Base-by-base conservation (phyloP, 2,329 filamentous ascomycete species). In the Endocalyx cinctus region DNA sequence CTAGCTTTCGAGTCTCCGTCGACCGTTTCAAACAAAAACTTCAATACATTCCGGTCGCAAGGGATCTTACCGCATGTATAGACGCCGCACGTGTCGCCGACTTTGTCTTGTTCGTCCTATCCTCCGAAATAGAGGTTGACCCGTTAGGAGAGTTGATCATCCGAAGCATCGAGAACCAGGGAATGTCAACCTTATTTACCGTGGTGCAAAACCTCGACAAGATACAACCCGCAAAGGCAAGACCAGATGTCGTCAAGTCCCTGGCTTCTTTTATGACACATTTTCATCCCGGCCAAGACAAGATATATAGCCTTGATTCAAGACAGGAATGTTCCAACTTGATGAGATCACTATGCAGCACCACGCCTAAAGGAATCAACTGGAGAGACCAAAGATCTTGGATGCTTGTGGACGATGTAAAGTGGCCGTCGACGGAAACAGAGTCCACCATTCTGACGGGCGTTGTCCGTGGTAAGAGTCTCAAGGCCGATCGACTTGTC, bases 351-450 rank as follows among this genome's bases (percentile, higher is more conserved):
- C 67, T 98, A 12, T 98, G 92, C 69, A 95, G 82, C 44, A 87
- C 84, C 22, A 88, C 84, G 27, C 90, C 92, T 10, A 97, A 94
- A 65, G 92, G 92, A 1, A 77, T 98, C n/a, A 71, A 82, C 43
- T 98, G 92, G 92, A 79, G 92, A 49, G 92, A 98, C 33, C 87
- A 95, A 45, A 77, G 92, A 47, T 94, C 88, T 50, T 98, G 92
- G 86, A 87, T 98, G 82, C 66, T 95, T 37, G 78, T 90, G 5
- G 92, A 98, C 45, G 76, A 89, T 17, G 69, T 95, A 33, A 65
- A 76, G 47, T 94, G 88, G 72, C 72, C 77, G 10, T 70, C 76
- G 17, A 69, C 64, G 5, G 70, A 71, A 10, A 67, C 71, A 1
- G 71, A 75, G n/a, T 67, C 79, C 26, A 84, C 87, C 7, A 66